These are phyloP conservation scores for Pseudevernia furfuracea DNA, from an alignment of 495 filamentous ascomycete genomes.

Conservation along the genomic window DNA sequence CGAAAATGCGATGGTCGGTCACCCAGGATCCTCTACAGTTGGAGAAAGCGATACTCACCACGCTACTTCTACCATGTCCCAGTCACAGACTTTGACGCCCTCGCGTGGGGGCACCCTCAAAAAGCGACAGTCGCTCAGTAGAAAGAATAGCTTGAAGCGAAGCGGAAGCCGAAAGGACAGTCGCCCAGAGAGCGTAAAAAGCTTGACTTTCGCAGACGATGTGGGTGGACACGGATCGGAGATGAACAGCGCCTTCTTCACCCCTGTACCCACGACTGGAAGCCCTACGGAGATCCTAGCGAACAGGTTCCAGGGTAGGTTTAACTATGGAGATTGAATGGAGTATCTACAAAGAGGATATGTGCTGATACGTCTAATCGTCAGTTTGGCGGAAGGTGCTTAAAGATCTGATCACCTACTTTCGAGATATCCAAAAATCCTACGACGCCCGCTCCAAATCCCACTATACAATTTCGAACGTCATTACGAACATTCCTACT, in stretches of 20 bases:
- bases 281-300: conserved; percentile 85
- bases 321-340: conserved; percentile 3
- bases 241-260: conserved; percentile 74
- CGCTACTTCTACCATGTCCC: conserved; percentile 48
- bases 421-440: conserved; percentile 82
- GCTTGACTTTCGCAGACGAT: conserved; percentile 55
- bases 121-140: conserved; percentile 73
- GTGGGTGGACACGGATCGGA: conserved; percentile 54
- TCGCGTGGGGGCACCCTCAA: conserved; percentile 73
- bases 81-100: conserved; percentile 43
- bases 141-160: conserved; percentile 66
- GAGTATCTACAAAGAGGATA: background rate
- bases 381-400: conserved; percentile 90
- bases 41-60: conserved; percentile 33
- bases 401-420: conserved; percentile 91
- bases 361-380: conserved; percentile 4
- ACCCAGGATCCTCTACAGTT: conserved; percentile 15
- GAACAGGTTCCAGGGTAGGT: conserved; percentile 80
- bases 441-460: conserved; percentile 83
- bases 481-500: conserved; percentile 68
- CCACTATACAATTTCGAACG: conserved; percentile 71
- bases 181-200: conserved; percentile 74
- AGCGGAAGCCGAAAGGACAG: conserved; percentile 67
- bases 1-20: conserved; percentile 6
- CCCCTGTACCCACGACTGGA: conserved; percentile 79